Base-by-base conservation (phyloP, 2,329 filamentous ascomycete genomes). In the Blumeria hordei region DNA sequence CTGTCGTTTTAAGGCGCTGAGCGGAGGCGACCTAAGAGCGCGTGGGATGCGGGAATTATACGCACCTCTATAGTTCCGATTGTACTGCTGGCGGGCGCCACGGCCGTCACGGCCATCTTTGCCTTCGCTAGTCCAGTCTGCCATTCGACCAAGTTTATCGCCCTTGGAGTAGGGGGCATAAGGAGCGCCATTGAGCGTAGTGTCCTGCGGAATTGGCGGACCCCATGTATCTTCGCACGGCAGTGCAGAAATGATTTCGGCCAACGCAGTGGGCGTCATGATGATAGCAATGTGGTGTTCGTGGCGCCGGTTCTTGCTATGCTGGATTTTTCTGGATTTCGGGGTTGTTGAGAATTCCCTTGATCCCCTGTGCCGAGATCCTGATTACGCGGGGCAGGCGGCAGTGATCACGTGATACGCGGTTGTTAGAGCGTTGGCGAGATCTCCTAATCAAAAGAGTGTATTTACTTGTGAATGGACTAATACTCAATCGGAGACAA, bases 141-240 rank as follows among this genome's bases (percentile, higher is more conserved):
- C 92, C 88, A 98, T 96, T 69, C 92, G 88, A 66, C 92, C 92
- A 58, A 98, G 76, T 77, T 95, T 96, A 74, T 98, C 92, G 68
- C 87, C 88, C 72, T 98, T 98, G 62, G 88, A 95, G 75, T 92
- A 98, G 58, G 92, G 92, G 63, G 92, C 92, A 69, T 95, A 98
- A 41, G 92, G 92, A 53, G 96, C 87, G 67, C 92, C 92, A 67
- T 94, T 82, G 64, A 96, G 78, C 59, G 85, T 94, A 60, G 86
- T 94, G 68, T 94, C 86, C 64, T 73, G 79, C 58, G 88, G 83
- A 62, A 83, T 78, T 58, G 84, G 69, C 55, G 90, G 90, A 58
- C 92, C 92, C 92, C 92, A 98, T 69, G 81, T 78, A 64, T 86
- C 82, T 66, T 82, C 81, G 55, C 81, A 73, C 59, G 83, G 83